These are phyloP conservation scores for Candida awuae DNA, from an alignment of 805 yeast species.

Conservation along the genomic window DNA sequence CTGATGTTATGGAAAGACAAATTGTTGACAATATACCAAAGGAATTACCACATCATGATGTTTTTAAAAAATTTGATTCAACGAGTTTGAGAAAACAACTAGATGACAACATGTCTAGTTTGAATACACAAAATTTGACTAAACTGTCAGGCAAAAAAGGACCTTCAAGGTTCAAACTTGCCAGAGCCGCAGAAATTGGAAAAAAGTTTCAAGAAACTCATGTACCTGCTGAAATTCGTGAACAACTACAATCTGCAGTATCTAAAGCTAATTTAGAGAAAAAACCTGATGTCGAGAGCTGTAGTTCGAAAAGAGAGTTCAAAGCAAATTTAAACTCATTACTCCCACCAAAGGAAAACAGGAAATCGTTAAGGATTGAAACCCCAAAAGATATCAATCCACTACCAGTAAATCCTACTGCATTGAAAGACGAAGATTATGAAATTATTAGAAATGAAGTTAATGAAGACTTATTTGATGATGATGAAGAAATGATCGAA, in stretches of 20 bases:
- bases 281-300: background rate
- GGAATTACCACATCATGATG: background rate
- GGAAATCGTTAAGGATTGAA: slow-evolving; percentile 5
- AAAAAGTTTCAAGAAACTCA: slow-evolving; percentile 12
- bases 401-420: slow-evolving; percentile 9
- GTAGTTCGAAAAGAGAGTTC: background rate
- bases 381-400: slow-evolving; percentile 19
- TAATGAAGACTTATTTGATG: slow-evolving; percentile 15
- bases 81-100: background rate
- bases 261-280: background rate
- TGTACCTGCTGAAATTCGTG: slow-evolving; percentile 8
- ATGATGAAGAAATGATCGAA: slow-evolving; percentile 14
- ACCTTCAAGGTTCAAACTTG: slow-evolving; percentile 11
- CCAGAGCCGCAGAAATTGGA: slow-evolving; percentile 13
- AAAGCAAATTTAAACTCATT: slow-evolving; percentile 14
- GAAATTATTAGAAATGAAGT: slow-evolving; percentile 17
- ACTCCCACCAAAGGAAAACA: background rate
- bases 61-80: slow-evolving; percentile 8
- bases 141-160: slow-evolving; percentile 12
- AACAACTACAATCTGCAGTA: slow-evolving; percentile 5
- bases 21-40: background rate
- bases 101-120: slow-evolving; percentile 1
- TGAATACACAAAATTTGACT: background rate
- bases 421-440: slow-evolving; percentile 17
- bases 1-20: slow-evolving; percentile 15